A percentile compares a stretch with the other conserved stretches of the same genome.
Evolutionary conservation across 2,329 filamentous ascomycete genomes (phyloP).

Genomic region (Pyricularia sp.): DNA sequence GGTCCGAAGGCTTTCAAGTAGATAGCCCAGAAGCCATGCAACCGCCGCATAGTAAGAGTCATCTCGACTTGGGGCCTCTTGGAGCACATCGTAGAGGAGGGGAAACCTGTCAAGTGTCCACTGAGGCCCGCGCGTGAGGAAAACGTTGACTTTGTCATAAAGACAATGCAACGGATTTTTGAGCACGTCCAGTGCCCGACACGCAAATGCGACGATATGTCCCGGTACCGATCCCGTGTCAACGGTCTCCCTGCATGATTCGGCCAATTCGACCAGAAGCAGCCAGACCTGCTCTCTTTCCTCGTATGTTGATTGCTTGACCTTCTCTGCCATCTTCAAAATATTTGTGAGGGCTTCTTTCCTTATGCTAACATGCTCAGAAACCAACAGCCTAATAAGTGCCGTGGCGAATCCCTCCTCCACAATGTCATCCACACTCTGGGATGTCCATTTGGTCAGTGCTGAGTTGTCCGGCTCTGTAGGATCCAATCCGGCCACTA

Average conservation of each 20-base stretch:
- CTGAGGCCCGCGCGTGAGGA: constrained; percentile 65
- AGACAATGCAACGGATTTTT: constrained; percentile 70
- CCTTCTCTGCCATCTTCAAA: constrained; percentile 52
- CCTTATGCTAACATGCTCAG: constrained; percentile 64
- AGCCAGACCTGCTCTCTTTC: constrained; percentile 74
- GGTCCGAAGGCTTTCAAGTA: constrained; percentile 58
- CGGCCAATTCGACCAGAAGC: constrained; percentile 68
- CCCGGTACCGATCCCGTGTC: constrained; percentile 56
- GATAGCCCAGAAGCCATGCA: constrained; percentile 63
- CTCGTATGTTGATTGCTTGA: constrained; percentile 60
- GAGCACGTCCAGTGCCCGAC: constrained; percentile 59
- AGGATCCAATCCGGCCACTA: not conserved
- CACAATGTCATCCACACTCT: constrained; percentile 68
- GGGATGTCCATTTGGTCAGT: constrained; percentile 59
- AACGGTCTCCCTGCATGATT: constrained; percentile 52
- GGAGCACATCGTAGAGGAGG: constrained; percentile 53
- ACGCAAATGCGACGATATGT: constrained; percentile 66
- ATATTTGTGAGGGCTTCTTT: constrained; percentile 67
- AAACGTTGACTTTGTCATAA: constrained; percentile 79
- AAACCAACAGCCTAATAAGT: constrained; percentile 68
- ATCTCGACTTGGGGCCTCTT: constrained; percentile 60
- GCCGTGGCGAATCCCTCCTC: constrained; percentile 66
- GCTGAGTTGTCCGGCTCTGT: constrained; percentile 40
- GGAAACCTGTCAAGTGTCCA: constrained; percentile 71
- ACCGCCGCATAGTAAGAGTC: constrained; percentile 65